phyloP scores from a whole-genome alignment of 1,139 yeast genomes.

The Hyphopichia pseudoburtonii region DNA sequence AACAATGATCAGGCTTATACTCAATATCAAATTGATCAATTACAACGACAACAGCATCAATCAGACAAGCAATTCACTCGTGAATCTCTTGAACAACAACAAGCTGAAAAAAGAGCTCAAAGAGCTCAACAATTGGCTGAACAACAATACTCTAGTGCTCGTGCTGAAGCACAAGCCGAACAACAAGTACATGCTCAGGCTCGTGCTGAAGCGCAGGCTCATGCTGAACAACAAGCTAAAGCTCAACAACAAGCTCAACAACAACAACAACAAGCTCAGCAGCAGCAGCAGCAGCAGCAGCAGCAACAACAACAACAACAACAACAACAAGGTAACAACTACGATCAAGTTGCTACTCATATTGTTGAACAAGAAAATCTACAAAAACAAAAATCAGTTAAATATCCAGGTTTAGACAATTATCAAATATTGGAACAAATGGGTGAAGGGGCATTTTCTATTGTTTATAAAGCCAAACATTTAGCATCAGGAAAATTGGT shows the following conservation, averaged over 20 bases:
- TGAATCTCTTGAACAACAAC: neutral
- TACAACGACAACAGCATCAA: neutral
- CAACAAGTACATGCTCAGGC: slow-evolving; percentile 1
- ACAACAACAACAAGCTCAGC: slow-evolving; percentile 8
- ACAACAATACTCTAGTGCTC: neutral
- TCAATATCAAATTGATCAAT: neutral
- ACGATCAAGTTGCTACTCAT: slow-evolving; percentile 56
- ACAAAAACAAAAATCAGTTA: slow-evolving; percentile 32
- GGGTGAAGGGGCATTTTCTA: slow-evolving; percentile 95
- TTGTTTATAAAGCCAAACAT: slow-evolving; percentile 72
- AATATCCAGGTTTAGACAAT: slow-evolving; percentile 45
- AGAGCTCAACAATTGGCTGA: slow-evolving; percentile 3
- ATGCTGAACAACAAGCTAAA: slow-evolving; percentile 6
- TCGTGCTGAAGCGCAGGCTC: neutral
- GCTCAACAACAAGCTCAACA: slow-evolving; percentile 8
- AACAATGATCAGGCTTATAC: neutral
- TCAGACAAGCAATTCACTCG: neutral
- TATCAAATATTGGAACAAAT: slow-evolving; percentile 64
- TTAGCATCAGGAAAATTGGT: slow-evolving; percentile 51
- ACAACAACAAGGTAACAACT: slow-evolving; percentile 15
- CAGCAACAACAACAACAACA: slow-evolving; percentile 10
- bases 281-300: slow-evolving; percentile 13
- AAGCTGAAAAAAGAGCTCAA: neutral
- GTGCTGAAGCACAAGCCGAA: neutral
- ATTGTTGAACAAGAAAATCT: slow-evolving; percentile 63